Conservation (phyloP, 345 rosid genomes). For the Populus deltoides region DNA sequence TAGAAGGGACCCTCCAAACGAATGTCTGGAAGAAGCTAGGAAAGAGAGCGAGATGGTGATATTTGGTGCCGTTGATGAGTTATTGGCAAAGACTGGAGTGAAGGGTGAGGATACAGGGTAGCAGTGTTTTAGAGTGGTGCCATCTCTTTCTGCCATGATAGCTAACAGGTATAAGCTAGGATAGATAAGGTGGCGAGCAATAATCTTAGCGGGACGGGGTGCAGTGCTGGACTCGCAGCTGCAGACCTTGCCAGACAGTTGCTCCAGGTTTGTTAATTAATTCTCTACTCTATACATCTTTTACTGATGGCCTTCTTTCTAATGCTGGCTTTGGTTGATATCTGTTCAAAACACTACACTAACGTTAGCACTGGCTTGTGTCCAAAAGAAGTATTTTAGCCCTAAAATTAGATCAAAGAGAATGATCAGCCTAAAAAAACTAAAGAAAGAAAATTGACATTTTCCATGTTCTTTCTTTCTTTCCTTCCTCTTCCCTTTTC, state of each 20-base stretch:
- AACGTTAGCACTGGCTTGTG: not conserved
- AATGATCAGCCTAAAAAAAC: not conserved
- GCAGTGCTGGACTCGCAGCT: constrained; percentile 48
- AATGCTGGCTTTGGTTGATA: not conserved
- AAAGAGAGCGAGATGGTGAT: constrained; percentile 38
- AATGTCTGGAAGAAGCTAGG: constrained; percentile 31
- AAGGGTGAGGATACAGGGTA: constrained; percentile 41
- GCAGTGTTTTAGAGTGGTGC: constrained; percentile 38
- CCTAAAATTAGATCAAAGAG: not conserved
- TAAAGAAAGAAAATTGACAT: not conserved
- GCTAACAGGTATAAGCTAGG: constrained; percentile 40
- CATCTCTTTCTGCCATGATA: constrained; percentile 40
- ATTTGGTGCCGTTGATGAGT: constrained; percentile 33
- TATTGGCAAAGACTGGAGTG: constrained; percentile 32
- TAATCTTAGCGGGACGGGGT: constrained; percentile 44
- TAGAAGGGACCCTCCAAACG: constrained; percentile 6
- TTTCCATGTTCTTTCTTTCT: not conserved
- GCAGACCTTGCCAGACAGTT: constrained; percentile 59
- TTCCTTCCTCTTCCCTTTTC: too few species aligned
- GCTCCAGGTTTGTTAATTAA: constrained; percentile 34
- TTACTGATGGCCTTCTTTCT: not conserved
- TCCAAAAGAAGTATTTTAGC: not conserved
- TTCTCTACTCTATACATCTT: not conserved
- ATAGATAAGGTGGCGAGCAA: constrained; percentile 33
- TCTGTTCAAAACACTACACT: not conserved